phyloP scores from a whole-genome alignment of 163 green algal genomes.

The Picocystis sp. region DNA sequence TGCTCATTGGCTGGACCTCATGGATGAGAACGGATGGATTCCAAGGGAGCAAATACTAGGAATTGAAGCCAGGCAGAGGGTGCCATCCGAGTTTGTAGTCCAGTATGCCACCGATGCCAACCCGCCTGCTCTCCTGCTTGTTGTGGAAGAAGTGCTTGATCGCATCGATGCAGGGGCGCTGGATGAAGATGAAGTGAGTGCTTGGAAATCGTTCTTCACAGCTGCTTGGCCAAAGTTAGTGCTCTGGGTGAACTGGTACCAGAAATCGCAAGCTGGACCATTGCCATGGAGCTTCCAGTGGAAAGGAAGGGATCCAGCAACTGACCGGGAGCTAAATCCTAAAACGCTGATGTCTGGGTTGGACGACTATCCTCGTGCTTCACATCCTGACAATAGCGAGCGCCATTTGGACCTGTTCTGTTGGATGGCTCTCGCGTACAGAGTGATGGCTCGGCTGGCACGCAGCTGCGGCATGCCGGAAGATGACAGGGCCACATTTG shows the following conservation, averaged over 20 bases:
- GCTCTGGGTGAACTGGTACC: conserved; percentile 79
- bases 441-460: not conserved
- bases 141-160: conserved; percentile 20
- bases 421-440: conserved; percentile 54
- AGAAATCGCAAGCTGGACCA: conserved; percentile 49
- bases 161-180: not conserved
- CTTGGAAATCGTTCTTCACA: conserved; percentile 27
- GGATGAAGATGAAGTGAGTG: conserved; percentile 10
- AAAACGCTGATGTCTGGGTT: conserved; percentile 75
- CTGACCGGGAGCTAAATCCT: conserved; percentile 65
- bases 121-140: conserved; percentile 79
- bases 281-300: conserved; percentile 45
- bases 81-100: conserved; percentile 24
- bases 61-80: conserved; percentile 14
- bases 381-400: conserved; percentile 63
- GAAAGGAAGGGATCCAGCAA: conserved; percentile 38
- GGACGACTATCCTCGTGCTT: conserved; percentile 85
- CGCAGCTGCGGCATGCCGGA: not conserved
- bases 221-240: conserved; percentile 53
- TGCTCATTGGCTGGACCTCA: conserved; percentile 82
- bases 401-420: conserved; percentile 79
- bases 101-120: conserved; percentile 74
- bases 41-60: conserved; percentile 77
- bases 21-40: conserved; percentile 77
- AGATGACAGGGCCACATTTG: conserved; percentile 9